Evolutionary conservation across 768 basidiomycete species (phyloP).

Genomic region (Tricholoma sp.): DNA sequence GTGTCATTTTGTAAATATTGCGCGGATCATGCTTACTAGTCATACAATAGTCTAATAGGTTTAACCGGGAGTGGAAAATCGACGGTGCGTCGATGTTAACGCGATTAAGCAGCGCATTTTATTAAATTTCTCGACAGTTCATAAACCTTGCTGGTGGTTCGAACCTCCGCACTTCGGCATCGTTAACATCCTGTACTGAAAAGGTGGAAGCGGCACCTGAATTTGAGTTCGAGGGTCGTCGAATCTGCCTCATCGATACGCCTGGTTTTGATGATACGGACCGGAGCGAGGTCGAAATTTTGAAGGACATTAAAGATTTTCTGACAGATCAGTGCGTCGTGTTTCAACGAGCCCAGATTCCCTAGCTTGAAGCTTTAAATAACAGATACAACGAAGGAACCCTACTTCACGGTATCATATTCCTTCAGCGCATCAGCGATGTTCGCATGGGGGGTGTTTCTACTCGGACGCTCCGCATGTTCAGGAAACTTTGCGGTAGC

Average conservation of each 20-base stretch:
- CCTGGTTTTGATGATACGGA: conserved; percentile 37
- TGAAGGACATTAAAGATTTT: conserved; percentile 20
- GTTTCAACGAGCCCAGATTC: no score
- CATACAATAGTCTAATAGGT: conserved; percentile 1
- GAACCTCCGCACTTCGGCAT: neutral
- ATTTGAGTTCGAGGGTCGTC: conserved; percentile 23
- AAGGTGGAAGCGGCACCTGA: neutral
- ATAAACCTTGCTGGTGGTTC: conserved; percentile 1
- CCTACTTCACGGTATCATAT: conserved; percentile 32
- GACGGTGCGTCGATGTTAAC: neutral
- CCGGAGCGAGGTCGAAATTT: conserved; percentile 24
- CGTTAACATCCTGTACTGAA: neutral
- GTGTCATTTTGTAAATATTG: neutral
- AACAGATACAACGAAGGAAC: conserved; percentile 12
- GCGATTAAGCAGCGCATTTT: no score
- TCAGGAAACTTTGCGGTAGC: conserved; percentile 38
- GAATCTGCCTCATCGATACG: conserved; percentile 31
- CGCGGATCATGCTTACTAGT: neutral
- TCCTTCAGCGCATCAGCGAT: conserved; percentile 34
- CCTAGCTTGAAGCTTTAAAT: neutral
- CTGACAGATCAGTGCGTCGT: neutral
- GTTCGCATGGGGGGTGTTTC: conserved; percentile 32
- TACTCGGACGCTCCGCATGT: conserved; percentile 37
- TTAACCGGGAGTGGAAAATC: conserved; percentile 3
- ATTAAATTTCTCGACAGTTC: neutral